Conservation (phyloP, 2,329 filamentous ascomycete species). For the Aspergillus transmontanensis region DNA sequence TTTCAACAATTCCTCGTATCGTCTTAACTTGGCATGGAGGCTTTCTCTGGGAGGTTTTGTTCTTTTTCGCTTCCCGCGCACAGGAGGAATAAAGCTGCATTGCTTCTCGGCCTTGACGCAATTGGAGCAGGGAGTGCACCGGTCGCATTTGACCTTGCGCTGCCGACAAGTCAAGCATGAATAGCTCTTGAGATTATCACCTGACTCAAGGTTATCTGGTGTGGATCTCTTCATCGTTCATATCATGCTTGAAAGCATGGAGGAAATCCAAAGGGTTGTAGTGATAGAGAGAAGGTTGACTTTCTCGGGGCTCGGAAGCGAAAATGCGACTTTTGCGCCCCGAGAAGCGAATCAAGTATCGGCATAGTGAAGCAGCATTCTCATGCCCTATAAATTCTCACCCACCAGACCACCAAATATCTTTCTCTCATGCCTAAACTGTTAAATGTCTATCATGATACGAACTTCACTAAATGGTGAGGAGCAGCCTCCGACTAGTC, state of each 20-base stretch:
- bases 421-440: background rate
- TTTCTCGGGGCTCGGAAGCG: background rate
- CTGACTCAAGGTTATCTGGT: constrained; percentile 20
- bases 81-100: background rate
- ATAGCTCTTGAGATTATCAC: background rate
- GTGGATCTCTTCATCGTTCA: background rate
- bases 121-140: constrained; percentile 22
- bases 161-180: constrained; percentile 71
- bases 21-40: background rate
- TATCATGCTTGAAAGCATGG: background rate
- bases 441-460: background rate
- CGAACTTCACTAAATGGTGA: background rate
- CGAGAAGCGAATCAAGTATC: background rate
- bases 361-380: background rate
- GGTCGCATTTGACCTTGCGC: constrained; percentile 26
- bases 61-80: background rate
- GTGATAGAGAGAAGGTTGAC: background rate
- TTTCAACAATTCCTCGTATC: background rate
- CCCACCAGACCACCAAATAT: background rate
- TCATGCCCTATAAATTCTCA: background rate
- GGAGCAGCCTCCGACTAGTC: background rate
- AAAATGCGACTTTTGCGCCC: background rate
- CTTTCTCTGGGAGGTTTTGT: constrained; percentile 8
- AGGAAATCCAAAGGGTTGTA: background rate
- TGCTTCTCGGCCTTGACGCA: constrained; percentile 9